Base-by-base conservation (phyloP, 306 rosid genomes). In the Crataegus laevigata region DNA sequence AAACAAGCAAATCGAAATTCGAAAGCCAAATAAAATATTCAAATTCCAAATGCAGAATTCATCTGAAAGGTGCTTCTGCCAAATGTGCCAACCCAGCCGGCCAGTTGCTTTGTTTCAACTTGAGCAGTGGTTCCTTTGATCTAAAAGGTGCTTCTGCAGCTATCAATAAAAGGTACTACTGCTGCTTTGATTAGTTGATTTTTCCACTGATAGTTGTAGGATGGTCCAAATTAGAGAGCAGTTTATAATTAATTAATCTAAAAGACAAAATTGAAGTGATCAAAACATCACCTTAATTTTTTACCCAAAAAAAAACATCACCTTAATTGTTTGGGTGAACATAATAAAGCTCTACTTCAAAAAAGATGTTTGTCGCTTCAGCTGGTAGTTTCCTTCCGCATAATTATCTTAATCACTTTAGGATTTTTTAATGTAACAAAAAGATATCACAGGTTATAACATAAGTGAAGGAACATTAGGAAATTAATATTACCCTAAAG, bases 381-480 rank as follows among this genome's bases (percentile, higher is more conserved):
- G 42, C 30, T 60, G 52, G 36, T 77, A 24, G 65, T 63, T 71
- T 79, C 64, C 79, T 65, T 32, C 36, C 36, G 1, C n/a, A 32
- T 5, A 32, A 32, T 32, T 32, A 32, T 32, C 8, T 32, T 32
- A 32, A 5, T 30, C 5, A 30, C 34, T 5, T 5, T 30, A 30
- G 34, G 5, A 0, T 32, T 32, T 30, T 32, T 32, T 5, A 32
- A 32, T 32, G 34, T 32, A 32, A 32, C 7, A 32, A 32, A 5
- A 32, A 7, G 36, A 32, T 32, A 32, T 32, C 7, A 32, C 7
- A 32, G 5, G 36, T 32, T 32, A 32, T 3, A 5, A 32, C 7
- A 32, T 32, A 32, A 32, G 7, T 1, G 1, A 0, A 32, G 5
- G 36, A 32, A 32, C 0, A 32, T 32, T 32, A 32, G 7, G 36